These are phyloP conservation scores for Emericellopsis terricola DNA, from an alignment of 495 filamentous ascomycete genomes.

Conservation along the genomic window DNA sequence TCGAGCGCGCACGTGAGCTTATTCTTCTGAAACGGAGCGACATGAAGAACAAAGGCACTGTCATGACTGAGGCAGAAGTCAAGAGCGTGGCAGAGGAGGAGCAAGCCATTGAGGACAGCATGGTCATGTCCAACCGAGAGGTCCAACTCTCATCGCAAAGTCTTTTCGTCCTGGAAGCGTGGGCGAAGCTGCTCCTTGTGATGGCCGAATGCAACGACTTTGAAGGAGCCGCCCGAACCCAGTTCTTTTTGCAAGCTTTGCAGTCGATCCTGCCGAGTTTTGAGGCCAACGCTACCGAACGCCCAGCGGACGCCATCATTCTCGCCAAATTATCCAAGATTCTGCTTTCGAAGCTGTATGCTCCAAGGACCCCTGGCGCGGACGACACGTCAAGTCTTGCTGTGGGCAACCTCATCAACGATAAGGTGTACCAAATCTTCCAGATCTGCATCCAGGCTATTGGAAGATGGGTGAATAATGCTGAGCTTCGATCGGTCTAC, in stretches of 20 bases:
- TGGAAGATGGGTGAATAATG: slow-evolving; percentile 46
- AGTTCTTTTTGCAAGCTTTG: slow-evolving; percentile 67
- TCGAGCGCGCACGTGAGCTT: slow-evolving; percentile 47
- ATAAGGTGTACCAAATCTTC: slow-evolving; percentile 83
- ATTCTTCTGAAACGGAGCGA: slow-evolving; percentile 36
- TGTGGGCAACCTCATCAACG: slow-evolving; percentile 57
- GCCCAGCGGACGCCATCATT: slow-evolving; percentile 45
- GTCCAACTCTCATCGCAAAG: slow-evolving; percentile 38
- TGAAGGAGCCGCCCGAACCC: slow-evolving; percentile 42
- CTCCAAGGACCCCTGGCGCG: slow-evolving; percentile 17
- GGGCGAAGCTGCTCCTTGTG: slow-evolving; percentile 65
- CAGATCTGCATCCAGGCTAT: slow-evolving; percentile 62
- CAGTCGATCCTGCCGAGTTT: slow-evolving; percentile 76
- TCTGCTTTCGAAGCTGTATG: slow-evolving; percentile 45
- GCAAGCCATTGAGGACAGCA: slow-evolving; percentile 31
- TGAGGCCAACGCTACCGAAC: slow-evolving; percentile 48
- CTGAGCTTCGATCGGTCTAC: slow-evolving; percentile 57
- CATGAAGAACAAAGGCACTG: slow-evolving; percentile 23
- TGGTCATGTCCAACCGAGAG: slow-evolving; percentile 45
- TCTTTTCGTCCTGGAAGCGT: slow-evolving; percentile 49
- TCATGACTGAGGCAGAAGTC: slow-evolving; percentile 37
- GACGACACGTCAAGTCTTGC: slow-evolving; percentile 26
- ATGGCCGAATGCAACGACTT: slow-evolving; percentile 63
- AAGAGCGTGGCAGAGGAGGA: slow-evolving; percentile 40
- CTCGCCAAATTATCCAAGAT: slow-evolving; percentile 62